These are phyloP conservation scores for Dryas integrifolia DNA, from an alignment of 331 rosid genomes.

Conservation along the genomic window DNA sequence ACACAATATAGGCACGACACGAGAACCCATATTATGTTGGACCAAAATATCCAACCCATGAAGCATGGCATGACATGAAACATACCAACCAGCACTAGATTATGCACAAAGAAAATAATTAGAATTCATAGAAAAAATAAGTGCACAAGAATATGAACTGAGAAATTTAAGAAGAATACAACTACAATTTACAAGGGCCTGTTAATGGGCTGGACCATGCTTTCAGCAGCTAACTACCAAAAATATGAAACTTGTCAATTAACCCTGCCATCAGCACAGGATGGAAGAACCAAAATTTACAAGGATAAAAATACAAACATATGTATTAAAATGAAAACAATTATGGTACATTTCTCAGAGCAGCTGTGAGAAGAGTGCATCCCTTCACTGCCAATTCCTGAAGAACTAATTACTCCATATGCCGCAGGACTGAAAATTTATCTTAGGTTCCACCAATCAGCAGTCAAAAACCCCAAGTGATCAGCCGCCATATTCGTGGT, in stretches of 20 bases:
- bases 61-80: no score
- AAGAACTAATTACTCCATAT: neutral
- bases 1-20: no score
- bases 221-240: slow-evolving; percentile 2
- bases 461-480: slow-evolving; percentile 22
- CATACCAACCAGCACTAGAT: no score
- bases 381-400: slow-evolving; percentile 9
- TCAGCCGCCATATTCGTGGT: slow-evolving; percentile 13
- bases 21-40: no score
- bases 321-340: neutral
- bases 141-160: neutral
- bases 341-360: slow-evolving; percentile 39
- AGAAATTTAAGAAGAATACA: neutral
- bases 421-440: slow-evolving; percentile 6
- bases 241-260: neutral
- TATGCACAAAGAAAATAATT: neutral
- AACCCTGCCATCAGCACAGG: slow-evolving; percentile 15
- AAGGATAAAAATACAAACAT: slow-evolving; percentile 10
- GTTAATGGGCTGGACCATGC: neutral
- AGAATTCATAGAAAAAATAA: neutral
- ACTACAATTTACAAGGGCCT: neutral
- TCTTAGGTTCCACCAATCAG: slow-evolving; percentile 21
- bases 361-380: slow-evolving; percentile 20
- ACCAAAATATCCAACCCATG: no score
- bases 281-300: slow-evolving; percentile 45